Evolutionary conservation across 352 stramenopile genomes (phyloP), one percentile per base, ranked within the genome.

Genomic region (Phytophthora nicotianae): DNA sequence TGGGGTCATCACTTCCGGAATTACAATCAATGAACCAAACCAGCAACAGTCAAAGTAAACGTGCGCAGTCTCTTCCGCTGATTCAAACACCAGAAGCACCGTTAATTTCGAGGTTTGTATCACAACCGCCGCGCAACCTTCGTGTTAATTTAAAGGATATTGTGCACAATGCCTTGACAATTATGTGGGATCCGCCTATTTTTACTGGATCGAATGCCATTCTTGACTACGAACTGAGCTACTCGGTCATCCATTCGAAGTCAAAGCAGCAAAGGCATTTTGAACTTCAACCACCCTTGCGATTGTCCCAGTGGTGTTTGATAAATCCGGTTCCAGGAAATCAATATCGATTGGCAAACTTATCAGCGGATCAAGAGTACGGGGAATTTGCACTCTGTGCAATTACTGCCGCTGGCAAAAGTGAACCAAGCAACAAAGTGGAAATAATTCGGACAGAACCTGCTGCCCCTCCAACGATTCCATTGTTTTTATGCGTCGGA

Each of bases 151-250:
- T 50, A 1, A 70, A 71, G 11, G 56, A 55, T 7, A 58, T 80
- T 37, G 60, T 58, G 0, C 81, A 91, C 53, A 85, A 75, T 23
- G 40, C 67, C 0, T 50, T 93, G 24, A 53, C 71, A 1, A 55
- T 91, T 35, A 23, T 64, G 48, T 93, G 81, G 81, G 78, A 93
- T 23, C 65, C 67, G 13, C 83, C 83, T 0, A 90, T 90, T 50
- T 91, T 93, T 58, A 93, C 81, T 1, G 81, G 80, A 2, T 89
- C 81, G 2, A 73, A 73, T 20, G 65, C 63, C 8, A 86, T 93
- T 62, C 68, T 87, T 33, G 83, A 93, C 52, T 91, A 87, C 50
- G 80, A 89, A 48, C 40, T 93, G 4, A 67, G n/a, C 0, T 86
- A 75, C 41, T 81, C 79, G 0, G 49, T 74, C 21, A 57, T 55